These are phyloP conservation scores for Dissoconium aciculare DNA, from an alignment of 2,329 filamentous ascomycete species.

Conservation along the genomic window DNA sequence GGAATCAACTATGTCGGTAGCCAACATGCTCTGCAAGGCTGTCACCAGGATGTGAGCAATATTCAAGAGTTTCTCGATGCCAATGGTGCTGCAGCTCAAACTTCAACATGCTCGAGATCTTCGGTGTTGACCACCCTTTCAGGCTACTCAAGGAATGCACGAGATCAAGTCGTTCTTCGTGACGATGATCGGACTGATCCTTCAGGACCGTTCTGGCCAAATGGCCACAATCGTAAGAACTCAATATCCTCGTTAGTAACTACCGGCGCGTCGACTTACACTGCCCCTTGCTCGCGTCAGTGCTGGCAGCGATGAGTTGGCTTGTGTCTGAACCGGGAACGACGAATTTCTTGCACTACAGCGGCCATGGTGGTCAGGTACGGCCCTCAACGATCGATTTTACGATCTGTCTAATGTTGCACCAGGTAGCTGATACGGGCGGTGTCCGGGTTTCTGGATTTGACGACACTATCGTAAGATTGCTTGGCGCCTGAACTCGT, in stretches of 20 bases:
- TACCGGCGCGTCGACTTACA: not conserved
- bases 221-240: constrained; percentile 16
- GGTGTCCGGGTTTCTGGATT: constrained; percentile 16
- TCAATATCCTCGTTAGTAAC: not conserved
- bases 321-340: constrained; percentile 39
- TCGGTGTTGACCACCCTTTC: constrained; percentile 25
- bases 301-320: constrained; percentile 42
- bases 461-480: constrained; percentile 17
- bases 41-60: constrained; percentile 33
- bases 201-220: constrained; percentile 22
- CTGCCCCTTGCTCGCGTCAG: not conserved
- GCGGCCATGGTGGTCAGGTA: constrained; percentile 44
- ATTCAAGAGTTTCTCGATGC: constrained; percentile 33
- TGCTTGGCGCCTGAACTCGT: constrained; percentile 1
- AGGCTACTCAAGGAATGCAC: constrained; percentile 29
- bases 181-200: constrained; percentile 24
- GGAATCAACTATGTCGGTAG: constrained; percentile 38
- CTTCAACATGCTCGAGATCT: constrained; percentile 35
- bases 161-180: constrained; percentile 32
- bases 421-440: constrained; percentile 5
- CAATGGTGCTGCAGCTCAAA: too few relatives aligned
- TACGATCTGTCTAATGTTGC: too few relatives aligned
- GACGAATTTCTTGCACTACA: constrained; percentile 43
- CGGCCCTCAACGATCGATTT: too few relatives aligned
- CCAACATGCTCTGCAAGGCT: constrained; percentile 32